Base-by-base conservation (phyloP, 331 rosid species). In the Erythrophleum ivorense region DNA sequence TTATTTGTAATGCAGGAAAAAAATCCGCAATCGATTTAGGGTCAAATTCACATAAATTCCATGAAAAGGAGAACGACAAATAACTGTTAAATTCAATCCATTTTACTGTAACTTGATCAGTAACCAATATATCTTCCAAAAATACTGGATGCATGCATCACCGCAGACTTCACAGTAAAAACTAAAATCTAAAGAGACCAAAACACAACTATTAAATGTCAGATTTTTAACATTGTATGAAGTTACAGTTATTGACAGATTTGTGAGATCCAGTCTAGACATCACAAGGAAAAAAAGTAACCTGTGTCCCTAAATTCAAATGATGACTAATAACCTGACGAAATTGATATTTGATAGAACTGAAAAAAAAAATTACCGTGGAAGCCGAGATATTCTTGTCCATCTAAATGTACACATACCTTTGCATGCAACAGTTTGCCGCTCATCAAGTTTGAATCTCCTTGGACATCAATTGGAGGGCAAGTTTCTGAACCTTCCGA, bases 401-500 rank as follows among this genome's bases (percentile, higher is more conserved):
- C 14, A 29, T 62, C 53, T 57, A 5, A 76, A 50, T 18, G 45
- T 14, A 21, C 29, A 24, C 82, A 18, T 75, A 83, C 94, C 90
- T 85, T 52, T 34, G 49, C 80, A 45, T 59, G 79, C 54, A 70
- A 64, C 79, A 65, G 57, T 36, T 75, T 64, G 79, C 75, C 15
- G 80, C 78, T 79, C 88, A 90, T 70, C 68, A 62, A 31, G 86
- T 72, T 77, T 75, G 88, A 75, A 91, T 80, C 91, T 81, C 88
- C 85, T 87, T 86, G 34, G 89, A 80, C 90, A 83, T 41, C 93
- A 91, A 74, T 74, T 84, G 81, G 63, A 88, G 84, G 49, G 96
- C 93, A 77, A 91, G 88, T 59, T 85, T 89, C 92, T 91, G 97
- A 87, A 91, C 89, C 86, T 89, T 90, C 75, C 75, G 85, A 53